Conservation (phyloP, 1,284 basidiomycete genomes). For the Malassezia pachydermatis region DNA sequence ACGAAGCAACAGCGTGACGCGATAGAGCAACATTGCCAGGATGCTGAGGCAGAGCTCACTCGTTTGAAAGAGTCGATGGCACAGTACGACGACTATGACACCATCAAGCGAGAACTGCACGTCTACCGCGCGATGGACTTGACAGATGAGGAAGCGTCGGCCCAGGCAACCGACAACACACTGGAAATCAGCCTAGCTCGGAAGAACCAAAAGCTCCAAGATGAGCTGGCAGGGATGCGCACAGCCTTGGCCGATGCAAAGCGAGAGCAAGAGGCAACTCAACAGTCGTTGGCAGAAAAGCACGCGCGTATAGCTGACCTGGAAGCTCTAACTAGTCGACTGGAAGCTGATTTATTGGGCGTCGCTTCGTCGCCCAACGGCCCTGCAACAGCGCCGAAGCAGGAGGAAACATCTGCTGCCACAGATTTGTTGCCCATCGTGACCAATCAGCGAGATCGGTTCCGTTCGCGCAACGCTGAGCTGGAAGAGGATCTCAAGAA, state of each 20-base stretch:
- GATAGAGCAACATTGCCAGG: conserved; percentile 57
- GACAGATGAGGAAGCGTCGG: conserved; percentile 44
- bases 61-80: conserved; percentile 54
- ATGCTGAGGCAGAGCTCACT: conserved; percentile 62
- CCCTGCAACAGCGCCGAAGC: background rate
- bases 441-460: conserved; percentile 60
- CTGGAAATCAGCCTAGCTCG: conserved; percentile 79
- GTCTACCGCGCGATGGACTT: conserved; percentile 39
- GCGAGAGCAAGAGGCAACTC: conserved; percentile 51
- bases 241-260: conserved; percentile 54
- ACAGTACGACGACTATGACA: conserved; percentile 58
- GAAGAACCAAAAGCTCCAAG: conserved; percentile 87
- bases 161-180: conserved; percentile 55
- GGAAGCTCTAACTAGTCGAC: conserved; percentile 67
- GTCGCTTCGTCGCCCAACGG: background rate
- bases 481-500: conserved; percentile 88
- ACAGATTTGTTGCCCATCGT: conserved; percentile 57
- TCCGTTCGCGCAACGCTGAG: conserved; percentile 61
- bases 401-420: background rate
- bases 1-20: conserved; percentile 66
- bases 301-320: conserved; percentile 56
- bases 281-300: background rate
- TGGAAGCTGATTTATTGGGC: conserved; percentile 68
- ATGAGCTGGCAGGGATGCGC: conserved; percentile 81
- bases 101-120: conserved; percentile 56